Evolutionary conservation across 1,284 basidiomycete genomes (phyloP), one percentile per base, ranked within the genome.

Genomic region (Ustilago hordei): DNA sequence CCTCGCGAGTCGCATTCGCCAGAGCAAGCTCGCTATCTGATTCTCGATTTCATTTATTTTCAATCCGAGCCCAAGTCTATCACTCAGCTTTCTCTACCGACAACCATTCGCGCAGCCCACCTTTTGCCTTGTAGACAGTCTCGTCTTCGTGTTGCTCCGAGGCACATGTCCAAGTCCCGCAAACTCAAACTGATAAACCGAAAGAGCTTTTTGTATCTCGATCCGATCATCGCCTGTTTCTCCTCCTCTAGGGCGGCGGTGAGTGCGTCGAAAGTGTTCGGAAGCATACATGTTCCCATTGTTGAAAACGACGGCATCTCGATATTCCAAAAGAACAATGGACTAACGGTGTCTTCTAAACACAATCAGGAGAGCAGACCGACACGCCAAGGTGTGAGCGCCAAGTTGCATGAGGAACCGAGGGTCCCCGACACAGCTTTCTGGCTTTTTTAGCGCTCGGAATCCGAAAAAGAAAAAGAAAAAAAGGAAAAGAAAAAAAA

Each of bases 31-130:
- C 48, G 48, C 48, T 31, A 32, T 32, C 48, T 28, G 48, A 31
- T 50, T 13, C 12, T 50, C 31, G 12, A 32, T 32, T 9, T 8
- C 8, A 1, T 8, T 45, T 50, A 1, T 8, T 45, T 50, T 50
- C 48, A 50, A 12, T 50, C 48, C 28, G 5, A 50, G 45, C 45
- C 45, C 31, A n/a, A 50, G 31, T 32, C 12, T n/a, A 31, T 32
- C 48, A 50, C 7, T 50, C 48, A 50, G 48, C 48, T 19, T 45
- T 45, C 43, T 45, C 43, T 4, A 45, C 43, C 43, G 43, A 50
- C 48, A 50, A 8, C 28, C 48, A 32, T 50, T 31, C 28, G 1
- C 11, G 38, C 38, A 39, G 11, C 11, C 4, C 11, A 28, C 23
- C 23, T 28, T 28, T 28, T 28, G 23, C 23, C 23, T 28, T 28